A percentile compares a stretch with the other conserved stretches of the same genome.
Evolutionary conservation across 73 alveolate species (phyloP).

Genomic region (Tetrahymena elliotti): DNA sequence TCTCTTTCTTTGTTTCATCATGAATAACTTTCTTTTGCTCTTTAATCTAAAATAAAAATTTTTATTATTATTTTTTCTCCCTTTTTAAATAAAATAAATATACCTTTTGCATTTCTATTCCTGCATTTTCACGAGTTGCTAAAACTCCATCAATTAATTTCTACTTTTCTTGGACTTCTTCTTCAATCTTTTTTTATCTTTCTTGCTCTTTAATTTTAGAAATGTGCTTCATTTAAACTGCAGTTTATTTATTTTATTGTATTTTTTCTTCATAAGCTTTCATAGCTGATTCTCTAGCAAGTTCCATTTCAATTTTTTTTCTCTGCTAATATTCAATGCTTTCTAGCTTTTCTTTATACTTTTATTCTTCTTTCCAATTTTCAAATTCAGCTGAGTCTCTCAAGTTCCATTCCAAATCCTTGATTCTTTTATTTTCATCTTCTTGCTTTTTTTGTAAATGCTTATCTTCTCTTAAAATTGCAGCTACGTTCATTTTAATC

Average conservation of each 20-base stretch:
- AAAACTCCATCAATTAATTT: constrained; percentile 37
- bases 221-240: constrained; percentile 77
- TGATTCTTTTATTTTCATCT: constrained; percentile 82
- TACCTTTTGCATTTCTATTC: neutral
- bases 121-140: neutral
- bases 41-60: neutral
- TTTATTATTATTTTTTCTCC: neutral
- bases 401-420: constrained; percentile 81
- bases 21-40: constrained; percentile 44
- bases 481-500: constrained; percentile 93
- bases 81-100: neutral
- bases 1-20: constrained; percentile 74
- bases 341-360: constrained; percentile 85
- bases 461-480: constrained; percentile 91
- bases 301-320: constrained; percentile 95
- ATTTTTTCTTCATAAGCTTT: constrained; percentile 85
- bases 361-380: constrained; percentile 87
- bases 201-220: constrained; percentile 61
- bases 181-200: constrained; percentile 66
- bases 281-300: constrained; percentile 95
- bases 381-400: constrained; percentile 93
- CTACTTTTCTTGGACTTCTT: constrained; percentile 81
- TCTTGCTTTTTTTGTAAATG: constrained; percentile 82
- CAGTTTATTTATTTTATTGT: constrained; percentile 77
- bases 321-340: constrained; percentile 84